Base-by-base conservation (phyloP, 2,329 filamentous ascomycete genomes). In the Penicillium sumatraense region DNA sequence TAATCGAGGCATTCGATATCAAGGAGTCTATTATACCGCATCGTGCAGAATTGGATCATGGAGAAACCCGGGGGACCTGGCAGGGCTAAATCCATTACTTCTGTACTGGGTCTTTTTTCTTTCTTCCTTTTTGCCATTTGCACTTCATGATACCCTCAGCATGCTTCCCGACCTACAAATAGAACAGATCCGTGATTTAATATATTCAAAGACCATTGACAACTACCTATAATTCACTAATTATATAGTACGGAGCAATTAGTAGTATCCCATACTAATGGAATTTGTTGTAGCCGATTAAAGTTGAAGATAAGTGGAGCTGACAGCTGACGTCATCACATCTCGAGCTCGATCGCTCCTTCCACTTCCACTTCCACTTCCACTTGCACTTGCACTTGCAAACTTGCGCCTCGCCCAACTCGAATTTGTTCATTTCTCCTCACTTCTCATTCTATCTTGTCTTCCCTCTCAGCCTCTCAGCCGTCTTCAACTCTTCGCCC, bases 21-120 rank as follows among this genome's bases (percentile, higher is more conserved):
- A 83, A 78, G n/a, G 81, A 91, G 60, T 81, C 90, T 1, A 88
- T 97, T 74, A 98, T 99, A 59, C 84, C 87, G n/a, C 89, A 96
- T 72, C 85, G 95, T 14, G 78, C 84, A 58, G 87, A 91, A 59
- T 61, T 35, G 53, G 75, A 81, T n/a, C n/a, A n/a, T n/a, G n/a
- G n/a, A 53, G 72, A 73, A 6, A 73, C 72, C 26, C 71, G 78
- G 1, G 82, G 83, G 5, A 85, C 86, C 21, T 91, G 89, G 89
- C 89, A 90, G 68, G 83, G 80, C 60, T 89, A 69, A 56, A 26
- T 45, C 3, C 20, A 6, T 27, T 6, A n/a, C 20, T 8, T n/a
- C n/a, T n/a, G n/a, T n/a, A n/a, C n/a, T n/a, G n/a, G n/a, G n/a
- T n/a, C n/a, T n/a, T n/a, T n/a, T n/a, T n/a, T n/a, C n/a, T n/a